Evolutionary conservation across 768 basidiomycete species (phyloP).

Genomic region (Tephrocybe sp.): DNA sequence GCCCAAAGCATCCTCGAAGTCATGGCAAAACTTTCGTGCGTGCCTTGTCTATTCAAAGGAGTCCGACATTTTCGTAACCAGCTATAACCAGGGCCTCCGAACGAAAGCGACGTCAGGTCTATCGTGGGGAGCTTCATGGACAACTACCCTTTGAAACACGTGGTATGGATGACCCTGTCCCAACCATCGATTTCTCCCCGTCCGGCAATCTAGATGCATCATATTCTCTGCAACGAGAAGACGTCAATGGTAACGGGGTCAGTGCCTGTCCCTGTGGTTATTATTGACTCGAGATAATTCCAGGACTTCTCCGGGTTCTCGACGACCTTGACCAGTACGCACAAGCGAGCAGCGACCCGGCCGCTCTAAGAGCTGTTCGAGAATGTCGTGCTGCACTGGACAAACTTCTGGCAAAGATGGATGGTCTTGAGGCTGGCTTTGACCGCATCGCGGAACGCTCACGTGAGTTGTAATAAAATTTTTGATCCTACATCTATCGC

Average conservation of each 20-base stretch:
- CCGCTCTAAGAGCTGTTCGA: conserved; percentile 53
- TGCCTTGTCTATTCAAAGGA: conserved; percentile 13
- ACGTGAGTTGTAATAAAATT: conserved; percentile 45
- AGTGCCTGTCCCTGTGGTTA: conserved; percentile 16
- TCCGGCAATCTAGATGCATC: conserved; percentile 58
- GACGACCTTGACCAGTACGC: conserved; percentile 66
- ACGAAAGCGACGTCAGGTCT: conserved; percentile 80
- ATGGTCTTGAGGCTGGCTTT: conserved; percentile 75
- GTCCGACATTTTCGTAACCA: conserved; percentile 3
- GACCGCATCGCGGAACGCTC: conserved; percentile 86
- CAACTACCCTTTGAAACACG: conserved; percentile 85
- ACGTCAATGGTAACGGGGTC: conserved; percentile 66
- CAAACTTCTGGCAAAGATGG: conserved; percentile 75
- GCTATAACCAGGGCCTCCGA: conserved; percentile 59
- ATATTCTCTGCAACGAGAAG: conserved; percentile 68
- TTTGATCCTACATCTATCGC: background rate
- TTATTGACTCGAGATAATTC: conserved; percentile 15
- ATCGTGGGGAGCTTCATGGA: conserved; percentile 80
- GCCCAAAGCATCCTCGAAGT: conserved; percentile 81
- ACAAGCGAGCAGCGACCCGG: conserved; percentile 40
- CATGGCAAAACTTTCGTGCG: conserved; percentile 86
- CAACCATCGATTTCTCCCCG: conserved; percentile 78
- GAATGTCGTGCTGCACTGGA: conserved; percentile 65
- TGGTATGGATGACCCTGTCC: conserved; percentile 81
- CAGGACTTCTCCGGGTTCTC: conserved; percentile 62